Evolutionary conservation across 768 basidiomycete species (phyloP).

Genomic region (Cystofilobasidium ferigula): DNA sequence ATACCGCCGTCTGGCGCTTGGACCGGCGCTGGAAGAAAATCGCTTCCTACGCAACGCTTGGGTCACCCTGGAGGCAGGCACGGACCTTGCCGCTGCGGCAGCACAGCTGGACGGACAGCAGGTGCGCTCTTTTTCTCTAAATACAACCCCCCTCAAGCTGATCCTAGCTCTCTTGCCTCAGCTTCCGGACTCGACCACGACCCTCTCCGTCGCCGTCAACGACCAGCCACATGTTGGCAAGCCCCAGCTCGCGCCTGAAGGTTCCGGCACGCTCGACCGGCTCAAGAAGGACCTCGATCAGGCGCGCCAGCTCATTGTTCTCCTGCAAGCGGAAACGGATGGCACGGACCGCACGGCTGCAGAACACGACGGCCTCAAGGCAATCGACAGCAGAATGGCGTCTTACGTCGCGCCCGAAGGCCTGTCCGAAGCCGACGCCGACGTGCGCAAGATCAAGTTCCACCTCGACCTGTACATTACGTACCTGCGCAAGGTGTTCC

Average conservation of each 20-base stretch:
- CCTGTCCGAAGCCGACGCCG: not conserved
- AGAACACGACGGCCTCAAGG: conserved; percentile 46
- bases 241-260: conserved; percentile 68
- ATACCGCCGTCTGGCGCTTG: conserved; percentile 76
- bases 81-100: conserved; percentile 66
- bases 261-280: conserved; percentile 66
- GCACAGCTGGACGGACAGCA: conserved; percentile 56
- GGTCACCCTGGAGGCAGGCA: conserved; percentile 74
- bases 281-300: conserved; percentile 70
- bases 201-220: conserved; percentile 37
- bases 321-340: conserved; percentile 57
- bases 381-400: not conserved
- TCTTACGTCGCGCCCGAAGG: not conserved
- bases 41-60: conserved; percentile 92
- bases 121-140: not conserved
- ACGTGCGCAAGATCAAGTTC: conserved; percentile 4
- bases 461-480: conserved; percentile 81
- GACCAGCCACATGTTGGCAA: conserved; percentile 54
- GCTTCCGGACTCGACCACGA: conserved; percentile 3
- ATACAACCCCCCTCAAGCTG: not conserved
- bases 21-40: conserved; percentile 83
- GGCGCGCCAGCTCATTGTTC: conserved; percentile 57
- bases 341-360: conserved; percentile 43
- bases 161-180: not conserved
- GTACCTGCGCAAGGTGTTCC: conserved; percentile 81